phyloP scores from a whole-genome alignment of 176 grass and related monocot species.

The Carex pumila region DNA sequence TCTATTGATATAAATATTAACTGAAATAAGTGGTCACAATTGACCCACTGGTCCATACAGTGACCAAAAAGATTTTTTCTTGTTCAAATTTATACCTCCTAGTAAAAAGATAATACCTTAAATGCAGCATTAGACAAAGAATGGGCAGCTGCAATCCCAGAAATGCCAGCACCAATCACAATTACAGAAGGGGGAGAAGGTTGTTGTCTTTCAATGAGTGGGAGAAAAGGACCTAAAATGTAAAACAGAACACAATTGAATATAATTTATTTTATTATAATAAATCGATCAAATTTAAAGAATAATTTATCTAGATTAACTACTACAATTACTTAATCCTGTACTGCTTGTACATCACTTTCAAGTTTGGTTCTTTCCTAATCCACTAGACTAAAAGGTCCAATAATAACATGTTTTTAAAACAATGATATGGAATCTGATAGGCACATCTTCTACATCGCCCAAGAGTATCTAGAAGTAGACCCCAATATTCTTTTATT shows the following conservation, averaged over 20 bases:
- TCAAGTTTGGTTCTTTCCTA: constrained; percentile 2
- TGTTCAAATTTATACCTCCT: background rate
- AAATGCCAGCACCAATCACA: constrained; percentile 96
- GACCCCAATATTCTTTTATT: background rate
- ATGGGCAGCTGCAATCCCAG: constrained; percentile 78
- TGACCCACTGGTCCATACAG: background rate
- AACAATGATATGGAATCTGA: background rate
- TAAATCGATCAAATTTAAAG: background rate
- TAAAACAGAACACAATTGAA: background rate
- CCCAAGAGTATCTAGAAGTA: background rate
- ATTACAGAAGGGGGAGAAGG: constrained; percentile 68
- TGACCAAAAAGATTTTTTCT: background rate
- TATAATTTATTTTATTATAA: background rate
- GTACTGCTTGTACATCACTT: background rate
- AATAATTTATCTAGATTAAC: background rate
- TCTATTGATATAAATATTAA: background rate
- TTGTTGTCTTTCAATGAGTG: constrained; percentile 66
- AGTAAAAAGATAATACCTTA: constrained; percentile 42
- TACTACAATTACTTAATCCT: background rate
- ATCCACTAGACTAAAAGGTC: background rate
- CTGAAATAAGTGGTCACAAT: background rate
- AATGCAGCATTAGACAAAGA: constrained; percentile 80
- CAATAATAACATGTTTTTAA: background rate
- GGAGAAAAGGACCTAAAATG: constrained; percentile 59
- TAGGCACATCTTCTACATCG: background rate